Evolutionary conservation across 148 eudicot species (phyloP).

Genomic region (Rheum nobile): DNA sequence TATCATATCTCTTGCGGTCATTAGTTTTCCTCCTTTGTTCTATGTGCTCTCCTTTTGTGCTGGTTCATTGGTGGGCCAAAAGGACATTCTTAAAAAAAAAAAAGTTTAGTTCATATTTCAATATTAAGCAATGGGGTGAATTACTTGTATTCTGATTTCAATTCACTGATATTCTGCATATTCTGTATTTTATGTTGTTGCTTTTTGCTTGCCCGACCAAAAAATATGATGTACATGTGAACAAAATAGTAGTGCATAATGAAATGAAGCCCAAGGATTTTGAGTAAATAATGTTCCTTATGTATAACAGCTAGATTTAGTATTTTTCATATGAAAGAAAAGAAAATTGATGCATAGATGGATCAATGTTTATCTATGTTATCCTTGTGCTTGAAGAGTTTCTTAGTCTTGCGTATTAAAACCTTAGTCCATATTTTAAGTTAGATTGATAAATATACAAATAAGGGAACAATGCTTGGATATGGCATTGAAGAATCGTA

Average conservation of each 20-base stretch:
- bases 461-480: too few relatives aligned
- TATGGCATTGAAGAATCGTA: too few relatives aligned
- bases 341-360: not conserved
- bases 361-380: not conserved
- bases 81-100: not conserved
- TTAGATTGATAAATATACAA: too few relatives aligned
- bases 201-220: not conserved
- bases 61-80: not conserved
- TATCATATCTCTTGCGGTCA: not conserved
- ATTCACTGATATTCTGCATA: not conserved
- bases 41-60: not conserved
- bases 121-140: not conserved
- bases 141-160: not conserved
- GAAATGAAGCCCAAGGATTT: too few relatives aligned
- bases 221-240: too few relatives aligned
- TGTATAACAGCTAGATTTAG: not conserved
- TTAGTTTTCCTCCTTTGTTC: not conserved
- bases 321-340: not conserved
- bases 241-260: too few relatives aligned
- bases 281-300: too few relatives aligned
- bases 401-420: not conserved
- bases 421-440: too few relatives aligned
- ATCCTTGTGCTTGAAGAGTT: not conserved
- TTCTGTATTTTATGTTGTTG: not conserved
- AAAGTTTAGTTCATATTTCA: not conserved